Evolutionary conservation across 2,329 filamentous ascomycete species (phyloP).

Genomic region (Diplodia mutila): DNA sequence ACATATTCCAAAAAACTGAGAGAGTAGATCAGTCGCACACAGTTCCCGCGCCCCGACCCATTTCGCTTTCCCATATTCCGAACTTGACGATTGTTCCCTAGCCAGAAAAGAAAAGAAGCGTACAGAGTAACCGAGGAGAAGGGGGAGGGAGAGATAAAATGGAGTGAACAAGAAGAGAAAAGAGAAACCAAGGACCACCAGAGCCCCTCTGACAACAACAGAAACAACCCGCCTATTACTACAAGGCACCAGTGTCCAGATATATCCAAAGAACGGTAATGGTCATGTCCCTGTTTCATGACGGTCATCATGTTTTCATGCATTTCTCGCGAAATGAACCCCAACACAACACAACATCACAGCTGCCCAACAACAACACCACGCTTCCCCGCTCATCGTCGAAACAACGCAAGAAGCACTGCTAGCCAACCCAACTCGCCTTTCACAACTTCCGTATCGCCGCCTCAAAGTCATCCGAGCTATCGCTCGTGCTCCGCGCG

Average conservation of each 20-base stretch:
- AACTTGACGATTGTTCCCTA: neutral
- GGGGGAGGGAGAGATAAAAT: neutral
- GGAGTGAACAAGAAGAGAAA: neutral
- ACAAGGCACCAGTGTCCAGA: no score
- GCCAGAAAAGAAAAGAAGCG: neutral
- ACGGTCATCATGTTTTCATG: neutral
- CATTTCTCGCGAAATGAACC: neutral
- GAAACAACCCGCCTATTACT: no score
- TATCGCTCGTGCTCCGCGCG: slow-evolving; percentile 6
- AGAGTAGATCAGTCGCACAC: neutral
- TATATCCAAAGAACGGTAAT: neutral
- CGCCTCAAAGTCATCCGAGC: slow-evolving; percentile 8
- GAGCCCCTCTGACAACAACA: no score
- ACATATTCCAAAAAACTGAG: neutral
- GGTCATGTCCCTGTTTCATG: neutral
- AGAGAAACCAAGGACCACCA: neutral
- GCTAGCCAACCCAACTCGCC: neutral
- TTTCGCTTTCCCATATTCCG: neutral
- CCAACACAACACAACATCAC: neutral
- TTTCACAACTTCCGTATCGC: slow-evolving; percentile 13
- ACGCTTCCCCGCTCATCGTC: neutral
- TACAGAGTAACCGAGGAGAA: neutral
- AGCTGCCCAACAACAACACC: neutral
- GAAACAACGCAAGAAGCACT: neutral
- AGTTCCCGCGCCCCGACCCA: neutral